phyloP scores from a whole-genome alignment of 73 alveolate genomes.

The Uronychia setigera region DNA sequence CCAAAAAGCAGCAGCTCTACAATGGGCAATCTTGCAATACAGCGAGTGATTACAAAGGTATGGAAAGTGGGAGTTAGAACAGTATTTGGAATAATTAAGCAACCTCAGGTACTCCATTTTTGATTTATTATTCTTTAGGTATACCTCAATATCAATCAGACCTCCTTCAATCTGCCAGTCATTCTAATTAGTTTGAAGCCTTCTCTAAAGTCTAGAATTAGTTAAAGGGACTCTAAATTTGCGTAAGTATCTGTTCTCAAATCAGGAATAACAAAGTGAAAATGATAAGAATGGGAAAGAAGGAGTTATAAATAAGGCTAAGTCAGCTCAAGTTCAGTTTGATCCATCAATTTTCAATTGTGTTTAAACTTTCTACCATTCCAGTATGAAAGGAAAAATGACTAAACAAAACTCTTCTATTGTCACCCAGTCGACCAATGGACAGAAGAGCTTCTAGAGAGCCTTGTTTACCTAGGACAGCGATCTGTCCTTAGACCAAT shows the following conservation, averaged over 20 bases:
- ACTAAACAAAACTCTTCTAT: background rate
- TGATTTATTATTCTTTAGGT: too few species aligned
- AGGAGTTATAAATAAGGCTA: too few species aligned
- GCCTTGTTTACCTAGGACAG: background rate
- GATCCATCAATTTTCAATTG: background rate
- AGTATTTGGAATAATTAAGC: background rate
- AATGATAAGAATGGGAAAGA: too few species aligned
- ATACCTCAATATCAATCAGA: background rate
- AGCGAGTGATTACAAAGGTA: background rate
- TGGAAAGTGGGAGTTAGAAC: background rate
- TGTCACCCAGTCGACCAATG: background rate
- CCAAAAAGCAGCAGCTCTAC: background rate
- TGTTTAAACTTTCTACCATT: background rate
- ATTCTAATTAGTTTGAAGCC: background rate
- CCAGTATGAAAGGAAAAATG: background rate
- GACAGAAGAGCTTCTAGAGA: background rate
- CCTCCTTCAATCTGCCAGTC: background rate
- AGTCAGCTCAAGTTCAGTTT: background rate
- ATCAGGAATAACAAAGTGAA: background rate
- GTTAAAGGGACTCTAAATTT: background rate
- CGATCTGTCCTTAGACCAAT: background rate
- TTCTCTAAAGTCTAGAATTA: background rate
- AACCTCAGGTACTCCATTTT: conserved; percentile 11
- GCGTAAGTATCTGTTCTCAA: background rate
- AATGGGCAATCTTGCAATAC: background rate